Conservation (phyloP, 345 rosid species). For the Gossypium raimondii region DNA sequence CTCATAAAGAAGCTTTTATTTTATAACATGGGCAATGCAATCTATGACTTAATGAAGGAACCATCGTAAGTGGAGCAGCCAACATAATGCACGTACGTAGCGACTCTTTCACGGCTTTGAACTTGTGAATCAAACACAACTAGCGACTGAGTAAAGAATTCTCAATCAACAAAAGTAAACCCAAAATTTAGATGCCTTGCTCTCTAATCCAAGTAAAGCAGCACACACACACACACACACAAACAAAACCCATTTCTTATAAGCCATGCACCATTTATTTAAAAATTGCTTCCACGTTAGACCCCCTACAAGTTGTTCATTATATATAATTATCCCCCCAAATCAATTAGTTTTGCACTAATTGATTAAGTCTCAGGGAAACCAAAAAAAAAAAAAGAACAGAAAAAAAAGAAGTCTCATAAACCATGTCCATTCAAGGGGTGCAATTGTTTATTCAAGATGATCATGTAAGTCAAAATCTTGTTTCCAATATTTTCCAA, state of each 20-base stretch:
- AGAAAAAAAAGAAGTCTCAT: too few species aligned
- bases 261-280: background rate
- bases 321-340: background rate
- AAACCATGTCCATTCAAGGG: conserved; percentile 22
- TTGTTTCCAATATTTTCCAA: background rate
- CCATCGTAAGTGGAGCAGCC: too few species aligned
- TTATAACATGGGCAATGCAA: too few species aligned
- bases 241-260: background rate
- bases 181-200: conserved; percentile 4
- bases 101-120: conserved; percentile 14
- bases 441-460: conserved; percentile 31
- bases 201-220: conserved; percentile 20
- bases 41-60: too few species aligned
- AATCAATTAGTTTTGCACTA: background rate
- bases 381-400: background rate
- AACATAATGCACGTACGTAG: background rate
- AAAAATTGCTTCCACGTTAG: background rate
- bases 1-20: too few species aligned
- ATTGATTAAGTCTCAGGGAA: background rate
- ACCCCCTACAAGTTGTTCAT: background rate
- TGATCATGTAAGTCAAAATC: conserved; percentile 27
- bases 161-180: background rate
- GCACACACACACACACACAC: background rate
- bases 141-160: conserved; percentile 34
- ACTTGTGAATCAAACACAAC: background rate